These are phyloP conservation scores for Penicillium palitans DNA, from an alignment of 2,329 filamentous ascomycete genomes.

Conservation along the genomic window DNA sequence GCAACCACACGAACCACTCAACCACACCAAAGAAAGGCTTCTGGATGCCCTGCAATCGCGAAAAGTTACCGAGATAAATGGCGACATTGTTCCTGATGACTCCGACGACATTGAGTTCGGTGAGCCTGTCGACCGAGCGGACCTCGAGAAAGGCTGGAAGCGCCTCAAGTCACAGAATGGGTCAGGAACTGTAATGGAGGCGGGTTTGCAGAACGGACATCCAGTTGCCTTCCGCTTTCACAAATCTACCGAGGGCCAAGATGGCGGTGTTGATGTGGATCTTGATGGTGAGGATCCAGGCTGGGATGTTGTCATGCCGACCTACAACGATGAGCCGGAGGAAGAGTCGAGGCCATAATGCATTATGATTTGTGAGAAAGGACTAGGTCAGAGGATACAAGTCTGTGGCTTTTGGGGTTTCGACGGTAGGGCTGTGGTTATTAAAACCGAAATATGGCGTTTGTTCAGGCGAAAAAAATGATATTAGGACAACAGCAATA, in stretches of 20 bases:
- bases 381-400: background rate
- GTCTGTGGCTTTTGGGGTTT: background rate
- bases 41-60: constrained; percentile 55
- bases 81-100: constrained; percentile 40
- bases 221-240: constrained; percentile 40
- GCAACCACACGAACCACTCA: constrained; percentile 58
- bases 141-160: constrained; percentile 53
- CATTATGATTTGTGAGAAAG: background rate
- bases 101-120: constrained; percentile 50
- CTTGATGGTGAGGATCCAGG: constrained; percentile 34
- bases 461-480: background rate
- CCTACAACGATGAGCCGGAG: constrained; percentile 36
- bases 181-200: constrained; percentile 28
- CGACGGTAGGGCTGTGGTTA: background rate
- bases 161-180: constrained; percentile 32
- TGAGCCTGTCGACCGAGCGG: constrained; percentile 49
- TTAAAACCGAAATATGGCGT: background rate
- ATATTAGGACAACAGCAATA: background rate
- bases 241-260: constrained; percentile 17
- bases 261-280: constrained; percentile 27
- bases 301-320: constrained; percentile 41
- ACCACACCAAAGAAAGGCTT: constrained; percentile 59
- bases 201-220: constrained; percentile 33
- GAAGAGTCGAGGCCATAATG: constrained; percentile 11
- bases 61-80: constrained; percentile 43